Percentiles rank a stretch among this genome's conserved stretches.
Conservation (phyloP, 1,284 basidiomycete genomes). For the Trichosporon coremiiforme region DNA sequence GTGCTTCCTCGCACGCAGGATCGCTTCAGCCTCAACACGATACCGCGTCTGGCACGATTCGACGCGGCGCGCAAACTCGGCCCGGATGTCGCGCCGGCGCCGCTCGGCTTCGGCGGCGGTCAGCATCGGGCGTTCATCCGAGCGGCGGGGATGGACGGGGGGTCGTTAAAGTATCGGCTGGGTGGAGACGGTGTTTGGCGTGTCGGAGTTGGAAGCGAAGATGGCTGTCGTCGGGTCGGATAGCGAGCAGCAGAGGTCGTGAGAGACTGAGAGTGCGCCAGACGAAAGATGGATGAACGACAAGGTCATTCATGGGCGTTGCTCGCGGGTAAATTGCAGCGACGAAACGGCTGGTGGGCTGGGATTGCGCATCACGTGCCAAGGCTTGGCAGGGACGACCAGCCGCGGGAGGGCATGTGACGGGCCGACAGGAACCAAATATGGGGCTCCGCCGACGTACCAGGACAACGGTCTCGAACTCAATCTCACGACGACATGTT, state of each 20-base stretch:
- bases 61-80: constrained; percentile 6
- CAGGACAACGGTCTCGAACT: no score
- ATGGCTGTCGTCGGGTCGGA: no score
- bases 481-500: no score
- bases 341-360: neutral
- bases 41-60: neutral
- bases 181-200: no score
- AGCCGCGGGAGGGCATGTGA: neutral
- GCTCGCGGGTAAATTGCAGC: neutral
- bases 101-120: neutral
- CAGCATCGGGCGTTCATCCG: neutral
- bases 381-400: neutral
- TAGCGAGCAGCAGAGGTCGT: no score
- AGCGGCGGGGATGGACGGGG: no score
- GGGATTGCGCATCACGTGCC: neutral
- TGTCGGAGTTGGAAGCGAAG: no score
- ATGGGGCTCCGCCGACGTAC: constrained; percentile 9
- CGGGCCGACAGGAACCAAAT: neutral
- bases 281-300: no score
- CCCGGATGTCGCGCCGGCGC: neutral
- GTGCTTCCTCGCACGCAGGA: neutral
- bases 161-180: no score
- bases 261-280: no score
- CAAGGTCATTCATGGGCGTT: neutral
- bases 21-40: constrained; percentile 5